Conservation (phyloP, 495 filamentous ascomycete species). For the Penicillium herquei region DNA sequence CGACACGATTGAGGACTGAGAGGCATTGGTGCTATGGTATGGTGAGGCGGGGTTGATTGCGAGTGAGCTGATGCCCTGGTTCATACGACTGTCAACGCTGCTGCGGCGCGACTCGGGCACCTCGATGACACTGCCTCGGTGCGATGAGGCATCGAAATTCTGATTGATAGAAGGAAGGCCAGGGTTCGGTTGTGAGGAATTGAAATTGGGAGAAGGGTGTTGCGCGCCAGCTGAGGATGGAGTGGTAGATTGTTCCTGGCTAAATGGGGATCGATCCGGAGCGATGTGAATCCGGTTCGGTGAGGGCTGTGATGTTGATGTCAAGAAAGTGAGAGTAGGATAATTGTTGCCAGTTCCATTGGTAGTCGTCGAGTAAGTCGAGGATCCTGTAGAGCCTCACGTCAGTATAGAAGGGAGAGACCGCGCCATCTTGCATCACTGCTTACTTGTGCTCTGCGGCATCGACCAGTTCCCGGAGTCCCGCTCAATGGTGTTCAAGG, state of each 20-base stretch:
- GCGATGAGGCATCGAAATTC: slow-evolving; percentile 47
- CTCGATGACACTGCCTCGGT: slow-evolving; percentile 46
- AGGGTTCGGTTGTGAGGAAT: slow-evolving; percentile 36
- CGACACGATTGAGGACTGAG: slow-evolving; percentile 69
- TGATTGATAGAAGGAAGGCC: slow-evolving; percentile 53
- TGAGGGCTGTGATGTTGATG: slow-evolving; percentile 49
- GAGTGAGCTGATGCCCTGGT: slow-evolving; percentile 66
- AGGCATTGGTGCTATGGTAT: slow-evolving; percentile 74
- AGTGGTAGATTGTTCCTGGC: slow-evolving; percentile 41
- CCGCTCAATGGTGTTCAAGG: slow-evolving; percentile 49
- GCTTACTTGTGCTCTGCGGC: slow-evolving; percentile 50
- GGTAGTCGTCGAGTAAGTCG: slow-evolving; percentile 52
- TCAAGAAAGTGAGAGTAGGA: slow-evolving; percentile 47
- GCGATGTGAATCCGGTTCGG: slow-evolving; percentile 45
- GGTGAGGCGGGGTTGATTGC: slow-evolving; percentile 64
- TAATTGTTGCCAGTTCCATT: slow-evolving; percentile 50
- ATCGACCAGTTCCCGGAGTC: slow-evolving; percentile 54
- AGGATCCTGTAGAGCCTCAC: slow-evolving; percentile 42
- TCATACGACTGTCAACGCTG: slow-evolving; percentile 76
- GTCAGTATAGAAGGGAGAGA: no score
- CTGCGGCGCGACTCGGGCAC: slow-evolving; percentile 63
- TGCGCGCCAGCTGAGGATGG: slow-evolving; percentile 48
- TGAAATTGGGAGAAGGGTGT: slow-evolving; percentile 43
- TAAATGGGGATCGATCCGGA: slow-evolving; percentile 47
- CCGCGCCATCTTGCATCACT: slow-evolving; percentile 9